Percentiles rank a stretch among this genome's conserved stretches.
Evolutionary conservation across 2,329 filamentous ascomycete genomes (phyloP).

Genomic region (Aspergillus sojae): DNA sequence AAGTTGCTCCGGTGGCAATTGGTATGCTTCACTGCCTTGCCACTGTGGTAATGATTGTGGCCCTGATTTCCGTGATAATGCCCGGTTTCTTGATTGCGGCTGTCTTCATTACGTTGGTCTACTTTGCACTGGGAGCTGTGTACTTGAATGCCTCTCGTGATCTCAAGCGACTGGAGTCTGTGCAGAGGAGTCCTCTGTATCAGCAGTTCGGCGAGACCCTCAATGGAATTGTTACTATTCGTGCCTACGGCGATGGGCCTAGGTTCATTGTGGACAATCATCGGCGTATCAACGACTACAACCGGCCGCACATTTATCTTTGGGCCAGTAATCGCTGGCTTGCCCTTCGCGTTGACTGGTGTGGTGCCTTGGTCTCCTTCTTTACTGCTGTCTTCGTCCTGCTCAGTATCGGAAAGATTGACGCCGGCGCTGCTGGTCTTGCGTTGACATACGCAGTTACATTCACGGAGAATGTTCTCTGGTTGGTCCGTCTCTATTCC

Average conservation of each 20-base stretch:
- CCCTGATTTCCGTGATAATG: conserved; percentile 84
- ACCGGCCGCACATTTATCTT: conserved; percentile 90
- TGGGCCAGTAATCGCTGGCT: conserved; percentile 99
- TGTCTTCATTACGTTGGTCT: conserved; percentile 79
- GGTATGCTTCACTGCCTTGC: conserved; percentile 68
- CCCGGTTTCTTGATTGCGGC: conserved; percentile 88
- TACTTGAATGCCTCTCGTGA: conserved; percentile 94
- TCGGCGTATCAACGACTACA: conserved; percentile 82
- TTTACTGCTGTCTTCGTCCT: conserved; percentile 92
- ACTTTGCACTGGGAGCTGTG: conserved; percentile 80
- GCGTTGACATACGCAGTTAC: conserved; percentile 95
- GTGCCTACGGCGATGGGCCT: conserved; percentile 91
- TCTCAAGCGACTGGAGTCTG: conserved; percentile 89
- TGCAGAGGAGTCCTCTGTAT: conserved; percentile 91
- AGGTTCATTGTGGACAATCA: conserved; percentile 94
- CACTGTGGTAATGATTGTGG: conserved; percentile 79
- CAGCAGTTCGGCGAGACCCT: conserved; percentile 98
- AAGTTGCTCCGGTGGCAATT: conserved; percentile 90
- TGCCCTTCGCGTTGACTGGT: conserved; percentile 84
- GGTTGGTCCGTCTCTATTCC: conserved; percentile 92
- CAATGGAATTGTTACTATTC: conserved; percentile 91
- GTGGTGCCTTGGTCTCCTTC: conserved; percentile 90
- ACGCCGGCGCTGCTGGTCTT: conserved; percentile 88
- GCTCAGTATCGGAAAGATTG: conserved; percentile 76
- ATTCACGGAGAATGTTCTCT: conserved; percentile 95